phyloP scores from a whole-genome alignment of 495 filamentous ascomycete genomes.

The Penicillium manginii region DNA sequence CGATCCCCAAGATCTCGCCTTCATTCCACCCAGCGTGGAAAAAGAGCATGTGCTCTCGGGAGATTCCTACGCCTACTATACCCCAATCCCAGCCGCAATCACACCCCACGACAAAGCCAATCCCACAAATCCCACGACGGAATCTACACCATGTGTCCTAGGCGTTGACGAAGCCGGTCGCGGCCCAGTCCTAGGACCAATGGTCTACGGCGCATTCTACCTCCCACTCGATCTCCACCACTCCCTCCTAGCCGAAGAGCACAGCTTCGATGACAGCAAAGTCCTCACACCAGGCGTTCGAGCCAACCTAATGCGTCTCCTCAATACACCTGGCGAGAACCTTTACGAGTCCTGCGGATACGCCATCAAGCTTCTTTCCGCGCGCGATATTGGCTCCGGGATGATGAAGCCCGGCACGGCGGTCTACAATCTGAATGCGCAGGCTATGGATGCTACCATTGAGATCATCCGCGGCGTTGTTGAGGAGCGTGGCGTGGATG shows the following conservation, averaged over 20 bases:
- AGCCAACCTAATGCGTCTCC: conserved; percentile 70
- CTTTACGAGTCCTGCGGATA: conserved; percentile 76
- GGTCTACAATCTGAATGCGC: conserved; percentile 93
- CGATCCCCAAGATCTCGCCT: neutral
- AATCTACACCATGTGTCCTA: conserved; percentile 63
- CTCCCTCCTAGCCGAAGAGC: conserved; percentile 70
- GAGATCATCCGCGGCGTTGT: conserved; percentile 74
- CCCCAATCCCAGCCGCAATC: conserved; percentile 62
- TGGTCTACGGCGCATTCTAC: conserved; percentile 95
- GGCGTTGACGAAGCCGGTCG: conserved; percentile 96
- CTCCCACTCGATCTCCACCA: conserved; percentile 69
- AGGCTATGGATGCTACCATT: conserved; percentile 95
- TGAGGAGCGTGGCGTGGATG: conserved; percentile 72
- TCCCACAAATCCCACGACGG: conserved; percentile 7
- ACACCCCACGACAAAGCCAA: conserved; percentile 40
- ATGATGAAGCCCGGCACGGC: conserved; percentile 70
- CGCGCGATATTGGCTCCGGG: conserved; percentile 77
- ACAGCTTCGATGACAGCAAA: conserved; percentile 93
- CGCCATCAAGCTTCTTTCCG: conserved; percentile 79
- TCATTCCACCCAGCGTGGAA: neutral
- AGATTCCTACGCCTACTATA: conserved; percentile 83
- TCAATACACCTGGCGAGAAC: conserved; percentile 68
- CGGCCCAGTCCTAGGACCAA: conserved; percentile 92
- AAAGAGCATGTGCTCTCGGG: conserved; percentile 62
- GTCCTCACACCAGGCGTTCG: conserved; percentile 75